A percentile compares a stretch with the other conserved stretches of the same genome.
phyloP scores from a whole-genome alignment of 1,284 basidiomycete species.

The Phellopilus nigrolimitatus region DNA sequence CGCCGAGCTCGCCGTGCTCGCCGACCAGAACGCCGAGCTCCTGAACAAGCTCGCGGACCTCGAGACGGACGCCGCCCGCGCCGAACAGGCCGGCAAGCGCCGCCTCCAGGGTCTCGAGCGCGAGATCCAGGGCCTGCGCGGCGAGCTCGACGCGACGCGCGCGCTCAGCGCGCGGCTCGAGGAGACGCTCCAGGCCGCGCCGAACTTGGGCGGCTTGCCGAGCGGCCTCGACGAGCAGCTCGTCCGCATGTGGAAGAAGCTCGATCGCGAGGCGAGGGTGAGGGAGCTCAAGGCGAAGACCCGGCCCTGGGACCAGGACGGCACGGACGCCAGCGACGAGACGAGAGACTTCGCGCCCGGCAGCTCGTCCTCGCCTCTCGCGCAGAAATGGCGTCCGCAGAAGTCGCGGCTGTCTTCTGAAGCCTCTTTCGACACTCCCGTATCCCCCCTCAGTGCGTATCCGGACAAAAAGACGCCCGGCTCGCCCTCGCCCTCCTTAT shows the following conservation, averaged over 20 bases:
- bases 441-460: too few species aligned
- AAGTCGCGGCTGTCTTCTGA: neutral
- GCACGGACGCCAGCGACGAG: constrained; percentile 32
- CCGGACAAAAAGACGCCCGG: too few species aligned
- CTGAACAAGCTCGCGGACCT: constrained; percentile 68
- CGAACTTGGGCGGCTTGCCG: constrained; percentile 4
- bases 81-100: constrained; percentile 63
- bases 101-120: constrained; percentile 69
- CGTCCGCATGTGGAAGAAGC: constrained; percentile 14
- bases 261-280: constrained; percentile 18
- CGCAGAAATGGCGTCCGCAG: neutral
- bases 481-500: neutral
- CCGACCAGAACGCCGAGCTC: constrained; percentile 79
- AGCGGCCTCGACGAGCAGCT: constrained; percentile 12
- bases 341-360: constrained; percentile 19
- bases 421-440: neutral
- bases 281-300: constrained; percentile 33
- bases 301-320: constrained; percentile 32
- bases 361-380: constrained; percentile 4
- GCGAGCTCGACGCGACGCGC: constrained; percentile 70
- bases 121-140: constrained; percentile 64
- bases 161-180: constrained; percentile 66
- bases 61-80: constrained; percentile 60
- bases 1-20: constrained; percentile 62
- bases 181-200: constrained; percentile 44